phyloP scores from a whole-genome alignment of 2,329 filamentous ascomycete species.

The Fusarium burgessii region DNA sequence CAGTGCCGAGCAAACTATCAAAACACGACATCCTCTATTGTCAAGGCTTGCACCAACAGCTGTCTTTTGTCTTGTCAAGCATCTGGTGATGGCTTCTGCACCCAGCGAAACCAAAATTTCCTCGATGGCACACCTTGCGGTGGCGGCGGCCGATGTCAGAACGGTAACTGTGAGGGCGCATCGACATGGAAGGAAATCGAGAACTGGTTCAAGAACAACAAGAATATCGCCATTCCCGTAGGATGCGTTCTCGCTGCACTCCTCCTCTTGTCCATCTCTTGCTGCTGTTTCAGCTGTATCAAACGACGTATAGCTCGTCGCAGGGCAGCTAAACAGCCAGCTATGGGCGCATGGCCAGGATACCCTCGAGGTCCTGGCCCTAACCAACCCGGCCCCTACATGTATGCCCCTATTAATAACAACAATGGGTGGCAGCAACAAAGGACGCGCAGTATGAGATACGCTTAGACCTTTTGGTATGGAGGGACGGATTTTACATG shows the following conservation, averaged over 20 bases:
- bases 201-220: conserved; percentile 82
- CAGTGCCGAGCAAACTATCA: conserved; percentile 92
- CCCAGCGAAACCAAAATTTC: conserved; percentile 88
- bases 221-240: conserved; percentile 85
- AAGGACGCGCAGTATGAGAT: conserved; percentile 47
- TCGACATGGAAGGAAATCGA: conserved; percentile 77
- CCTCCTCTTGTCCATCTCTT: conserved; percentile 74
- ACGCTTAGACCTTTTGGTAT: conserved; percentile 42
- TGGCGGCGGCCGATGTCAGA: conserved; percentile 81
- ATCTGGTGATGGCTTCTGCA: conserved; percentile 77
- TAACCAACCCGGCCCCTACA: conserved; percentile 37
- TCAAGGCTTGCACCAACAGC: conserved; percentile 75
- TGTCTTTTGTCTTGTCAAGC: conserved; percentile 84
- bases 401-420: conserved; percentile 38
- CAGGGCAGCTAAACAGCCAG: conserved; percentile 43
- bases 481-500: background rate
- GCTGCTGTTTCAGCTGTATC: conserved; percentile 70
- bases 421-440: conserved; percentile 34
- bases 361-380: conserved; percentile 30
- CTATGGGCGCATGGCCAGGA: conserved; percentile 46
- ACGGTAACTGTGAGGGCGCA: conserved; percentile 81
- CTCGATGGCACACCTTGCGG: conserved; percentile 89
- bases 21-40: conserved; percentile 77
- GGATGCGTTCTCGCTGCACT: conserved; percentile 78
- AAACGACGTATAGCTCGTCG: conserved; percentile 43